Evolutionary conservation across 441 rosid species (phyloP), one percentile per base, ranked within the genome.

Genomic region (Corymbia calophylla): DNA sequence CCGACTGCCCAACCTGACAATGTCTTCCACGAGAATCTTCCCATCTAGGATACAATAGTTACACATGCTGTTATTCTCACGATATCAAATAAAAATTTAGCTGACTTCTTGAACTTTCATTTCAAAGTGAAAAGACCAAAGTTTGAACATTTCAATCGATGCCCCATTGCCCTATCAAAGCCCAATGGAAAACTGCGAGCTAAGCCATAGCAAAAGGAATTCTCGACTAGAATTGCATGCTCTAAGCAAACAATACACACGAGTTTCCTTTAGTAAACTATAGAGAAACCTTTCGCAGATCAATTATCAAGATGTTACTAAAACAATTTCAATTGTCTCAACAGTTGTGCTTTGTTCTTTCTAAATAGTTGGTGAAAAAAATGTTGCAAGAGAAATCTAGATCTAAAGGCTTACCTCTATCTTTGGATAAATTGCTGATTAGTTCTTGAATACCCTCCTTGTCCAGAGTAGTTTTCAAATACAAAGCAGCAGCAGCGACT

Each of bases 11-110:
- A 96, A 88, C 87, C 93, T 95, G 86, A 97, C 96, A 80, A 97
- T 97, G 94, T 97, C 99, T 92, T 97, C 98, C 87, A 97, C 98
- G 56, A 95, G 96, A 88, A 97, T 96, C 94, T 96, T 97, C 90
- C 99, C 99, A 90, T 97, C 99, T 96, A 92, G 93, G 87, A 86
- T 88, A 88, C 86, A 62, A 49, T 89, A 88, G 64, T 56, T 15
- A 87, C 13, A 80, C 82, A 21, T 21, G 5, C 49, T 11, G 29
- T 73, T 21, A 49, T 82, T 32, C 48, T 18, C 64, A 12, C 15
- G 1, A 86, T 55, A 86, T 53, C 48, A 32, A 86, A 32, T 32
- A 39, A 55, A 55, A 17, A 47, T 87, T 49, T 19, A 17, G 17
- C 29, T 0, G 44, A n/a, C 84, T 77, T 39, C 84, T 44, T 39